Evolutionary conservation across 192 early-diverging fungal species (phyloP), one percentile per base, ranked within the genome.

Genomic region (Entomortierella beljakovae): DNA sequence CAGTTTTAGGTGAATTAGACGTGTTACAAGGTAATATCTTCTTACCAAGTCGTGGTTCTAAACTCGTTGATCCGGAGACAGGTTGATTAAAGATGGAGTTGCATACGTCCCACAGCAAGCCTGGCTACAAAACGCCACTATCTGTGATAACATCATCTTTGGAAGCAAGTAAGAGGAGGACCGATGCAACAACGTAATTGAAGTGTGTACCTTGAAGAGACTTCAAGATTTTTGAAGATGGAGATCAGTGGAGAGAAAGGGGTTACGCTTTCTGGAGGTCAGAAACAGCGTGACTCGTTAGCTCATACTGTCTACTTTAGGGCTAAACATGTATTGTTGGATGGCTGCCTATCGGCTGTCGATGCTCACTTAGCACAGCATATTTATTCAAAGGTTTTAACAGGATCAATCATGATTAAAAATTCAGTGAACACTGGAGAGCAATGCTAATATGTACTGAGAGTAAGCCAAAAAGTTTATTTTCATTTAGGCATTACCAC

Each of bases 301-400:
- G 93, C 94, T 11, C 84, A 94, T 10, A 89, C 93, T 3, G 85
- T 94, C 15, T 94, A 94, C 81, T 85, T 81, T 20, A 29, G 66
- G 4, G 81, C 88, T 13, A 77, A 71, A 8, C 81, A 86, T 43
- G 75, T 95, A 22, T 64, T 94, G 0, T 71, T 93, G 56, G 94
- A 95, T 72, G 93, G 93, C 71, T 90, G 87, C 43, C 80, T 94
- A 18, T 93, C 90, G 4, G 94, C 95, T 33, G 92, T 93, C 0
- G 92, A 96, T 79, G 90, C 94, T 6, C 94, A 94, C 40, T 97
- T 95, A 13, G 95, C 90, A 22, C 86, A 89, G 26, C 92, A 93
- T 62, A 85, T 98, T 18, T 85, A 95, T 37, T 80, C 86, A 9
- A 77, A 90, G 46, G 94, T 93, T 61, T 66, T 98, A 55, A 71